Evolutionary conservation across 805 yeast species (phyloP).

Genomic region (Candida montana): DNA sequence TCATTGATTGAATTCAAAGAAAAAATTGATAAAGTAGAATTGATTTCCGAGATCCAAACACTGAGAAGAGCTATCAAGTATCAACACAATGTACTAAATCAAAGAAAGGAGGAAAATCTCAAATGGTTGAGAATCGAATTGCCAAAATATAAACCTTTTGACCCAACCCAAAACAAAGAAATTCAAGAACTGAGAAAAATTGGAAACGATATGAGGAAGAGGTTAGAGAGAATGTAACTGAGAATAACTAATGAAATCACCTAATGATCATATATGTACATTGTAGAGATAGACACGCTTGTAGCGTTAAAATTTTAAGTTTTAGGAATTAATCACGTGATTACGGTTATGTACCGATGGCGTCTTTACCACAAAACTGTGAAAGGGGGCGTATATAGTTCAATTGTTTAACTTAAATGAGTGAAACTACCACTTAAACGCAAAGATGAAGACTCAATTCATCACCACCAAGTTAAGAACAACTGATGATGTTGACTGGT

Average conservation of each 20-base stretch:
- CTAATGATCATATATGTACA: too few relatives aligned
- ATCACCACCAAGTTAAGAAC: constrained; percentile 28
- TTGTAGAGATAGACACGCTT: too few relatives aligned
- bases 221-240: constrained; percentile 3
- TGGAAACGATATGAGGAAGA: constrained; percentile 15
- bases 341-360: background rate
- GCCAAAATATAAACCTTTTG: constrained; percentile 6
- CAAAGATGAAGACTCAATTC: constrained; percentile 11
- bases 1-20: constrained; percentile 31
- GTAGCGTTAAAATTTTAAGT: too few relatives aligned
- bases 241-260: too few relatives aligned
- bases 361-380: background rate
- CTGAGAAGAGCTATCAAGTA: constrained; percentile 29
- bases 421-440: too few relatives aligned
- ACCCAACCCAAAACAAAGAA: background rate
- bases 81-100: background rate
- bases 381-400: background rate
- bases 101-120: background rate
- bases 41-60: constrained; percentile 40
- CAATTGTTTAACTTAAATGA: too few relatives aligned
- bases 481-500: constrained; percentile 64
- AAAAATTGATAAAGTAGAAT: constrained; percentile 28
- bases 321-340: background rate
- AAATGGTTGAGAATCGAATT: constrained; percentile 13
- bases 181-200: constrained; percentile 18